Evolutionary conservation across 2,329 filamentous ascomycete species (phyloP).

Genomic region (Knufia petricola): DNA sequence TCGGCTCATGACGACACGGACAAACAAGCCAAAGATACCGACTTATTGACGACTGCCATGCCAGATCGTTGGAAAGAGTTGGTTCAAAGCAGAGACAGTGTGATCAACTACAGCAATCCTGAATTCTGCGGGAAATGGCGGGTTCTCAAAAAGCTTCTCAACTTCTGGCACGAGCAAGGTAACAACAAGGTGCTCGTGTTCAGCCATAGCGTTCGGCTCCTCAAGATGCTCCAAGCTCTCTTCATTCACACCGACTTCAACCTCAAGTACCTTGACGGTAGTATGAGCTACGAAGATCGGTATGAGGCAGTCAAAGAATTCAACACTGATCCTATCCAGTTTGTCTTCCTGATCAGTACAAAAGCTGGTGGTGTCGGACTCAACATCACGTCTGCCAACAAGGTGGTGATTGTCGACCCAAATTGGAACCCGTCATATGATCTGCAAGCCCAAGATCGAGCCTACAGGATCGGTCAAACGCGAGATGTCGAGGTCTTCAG

Average conservation of each 20-base stretch:
- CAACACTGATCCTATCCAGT: slow-evolving; percentile 76
- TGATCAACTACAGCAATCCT: slow-evolving; percentile 71
- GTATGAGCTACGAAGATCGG: slow-evolving; percentile 72
- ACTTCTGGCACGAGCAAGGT: slow-evolving; percentile 79
- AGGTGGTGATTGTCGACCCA: slow-evolving; percentile 92
- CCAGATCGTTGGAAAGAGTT: slow-evolving; percentile 66
- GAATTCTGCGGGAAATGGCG: slow-evolving; percentile 98
- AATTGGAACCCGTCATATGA: slow-evolving; percentile 97
- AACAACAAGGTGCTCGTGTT: slow-evolving; percentile 88
- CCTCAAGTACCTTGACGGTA: slow-evolving; percentile 81
- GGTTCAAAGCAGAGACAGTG: slow-evolving; percentile 65
- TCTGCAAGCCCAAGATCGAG: slow-evolving; percentile 88
- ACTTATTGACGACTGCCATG: slow-evolving; percentile 62
- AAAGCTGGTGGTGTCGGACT: slow-evolving; percentile 86
- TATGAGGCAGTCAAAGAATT: slow-evolving; percentile 78
- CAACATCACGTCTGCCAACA: slow-evolving; percentile 96
- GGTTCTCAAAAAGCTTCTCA: slow-evolving; percentile 72
- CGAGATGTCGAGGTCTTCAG: slow-evolving; percentile 93
- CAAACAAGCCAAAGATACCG: slow-evolving; percentile 69
- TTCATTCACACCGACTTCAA: slow-evolving; percentile 85
- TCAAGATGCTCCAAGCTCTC: slow-evolving; percentile 74
- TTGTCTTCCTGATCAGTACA: slow-evolving; percentile 92
- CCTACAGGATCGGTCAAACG: slow-evolving; percentile 88
- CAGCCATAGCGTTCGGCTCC: slow-evolving; percentile 76
- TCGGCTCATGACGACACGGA: slow-evolving; percentile 52